Percentiles rank a stretch among this genome's conserved stretches.
phyloP scores from a whole-genome alignment of 805 yeast genomes.

The Candida coquimbonensis region DNA sequence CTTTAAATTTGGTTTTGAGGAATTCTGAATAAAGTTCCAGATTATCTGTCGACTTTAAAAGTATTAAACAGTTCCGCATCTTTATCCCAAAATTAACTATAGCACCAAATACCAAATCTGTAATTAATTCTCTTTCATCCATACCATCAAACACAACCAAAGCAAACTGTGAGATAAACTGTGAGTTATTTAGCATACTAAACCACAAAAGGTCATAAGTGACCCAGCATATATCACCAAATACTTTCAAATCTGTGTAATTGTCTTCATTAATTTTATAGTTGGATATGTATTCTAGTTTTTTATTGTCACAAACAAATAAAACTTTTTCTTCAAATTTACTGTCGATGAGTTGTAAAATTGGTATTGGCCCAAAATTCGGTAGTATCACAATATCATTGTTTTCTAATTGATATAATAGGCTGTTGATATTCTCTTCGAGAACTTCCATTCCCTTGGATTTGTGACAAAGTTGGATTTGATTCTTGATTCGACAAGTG shows the following conservation, averaged over 20 bases:
- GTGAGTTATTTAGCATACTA: background rate
- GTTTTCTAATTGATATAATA: background rate
- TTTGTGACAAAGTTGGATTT: background rate
- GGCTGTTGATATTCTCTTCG: background rate
- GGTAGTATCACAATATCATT: conserved; percentile 3
- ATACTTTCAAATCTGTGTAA: background rate
- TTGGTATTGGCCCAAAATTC: conserved; percentile 1
- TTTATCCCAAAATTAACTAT: background rate
- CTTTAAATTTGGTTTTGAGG: background rate
- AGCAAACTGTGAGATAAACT: background rate
- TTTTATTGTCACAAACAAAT: conserved; percentile 1
- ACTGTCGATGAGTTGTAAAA: conserved; percentile 1
- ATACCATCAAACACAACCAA: conserved; percentile 3
- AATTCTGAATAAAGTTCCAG: background rate
- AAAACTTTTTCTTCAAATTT: conserved; percentile 1
- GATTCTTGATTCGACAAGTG: too few relatives aligned
- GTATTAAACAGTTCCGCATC: background rate
- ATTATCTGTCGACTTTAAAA: background rate
- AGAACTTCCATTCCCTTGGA: conserved; percentile 1
- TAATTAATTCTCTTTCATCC: background rate
- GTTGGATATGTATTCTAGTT: conserved; percentile 1
- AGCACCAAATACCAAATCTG: conserved; percentile 1
- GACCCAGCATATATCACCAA: conserved; percentile 1
- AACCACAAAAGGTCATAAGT: conserved; percentile 3
- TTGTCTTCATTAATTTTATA: background rate